These are phyloP conservation scores for Kwoniella shandongensis DNA, from an alignment of 768 basidiomycete species.

Conservation along the genomic window DNA sequence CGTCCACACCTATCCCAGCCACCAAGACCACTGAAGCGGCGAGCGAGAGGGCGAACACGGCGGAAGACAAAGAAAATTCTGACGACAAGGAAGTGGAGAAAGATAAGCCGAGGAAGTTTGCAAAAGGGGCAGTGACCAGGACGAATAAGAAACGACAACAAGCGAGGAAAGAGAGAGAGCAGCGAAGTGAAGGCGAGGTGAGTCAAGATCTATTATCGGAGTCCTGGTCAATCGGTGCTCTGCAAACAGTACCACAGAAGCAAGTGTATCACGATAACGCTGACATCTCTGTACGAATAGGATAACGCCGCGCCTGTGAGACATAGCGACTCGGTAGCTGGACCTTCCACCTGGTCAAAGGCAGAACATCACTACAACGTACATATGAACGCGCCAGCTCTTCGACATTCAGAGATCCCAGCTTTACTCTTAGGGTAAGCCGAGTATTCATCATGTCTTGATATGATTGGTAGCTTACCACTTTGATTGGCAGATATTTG, in stretches of 20 bases:
- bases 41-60: constrained; percentile 9
- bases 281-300: not conserved
- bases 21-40: constrained; percentile 18
- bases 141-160: constrained; percentile 36
- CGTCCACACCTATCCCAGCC: not conserved
- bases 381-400: constrained; percentile 39
- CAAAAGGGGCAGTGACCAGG: constrained; percentile 29
- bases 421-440: constrained; percentile 82
- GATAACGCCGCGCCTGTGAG: constrained; percentile 6
- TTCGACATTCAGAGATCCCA: constrained; percentile 58
- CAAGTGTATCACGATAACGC: too few species aligned
- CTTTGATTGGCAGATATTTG: constrained; percentile 69
- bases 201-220: constrained; percentile 1
- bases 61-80: constrained; percentile 9
- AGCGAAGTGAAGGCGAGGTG: constrained; percentile 19
- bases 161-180: constrained; percentile 12
- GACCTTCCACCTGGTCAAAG: constrained; percentile 8
- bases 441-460: not conserved
- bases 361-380: constrained; percentile 45
- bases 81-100: constrained; percentile 2
- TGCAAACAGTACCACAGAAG: too few species aligned
- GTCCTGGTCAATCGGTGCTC: too few species aligned
- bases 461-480: too few species aligned
- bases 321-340: constrained; percentile 18
- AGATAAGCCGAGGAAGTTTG: constrained; percentile 21